Conservation (phyloP, 768 basidiomycete genomes). For the Rhizopogon vinicolor region DNA sequence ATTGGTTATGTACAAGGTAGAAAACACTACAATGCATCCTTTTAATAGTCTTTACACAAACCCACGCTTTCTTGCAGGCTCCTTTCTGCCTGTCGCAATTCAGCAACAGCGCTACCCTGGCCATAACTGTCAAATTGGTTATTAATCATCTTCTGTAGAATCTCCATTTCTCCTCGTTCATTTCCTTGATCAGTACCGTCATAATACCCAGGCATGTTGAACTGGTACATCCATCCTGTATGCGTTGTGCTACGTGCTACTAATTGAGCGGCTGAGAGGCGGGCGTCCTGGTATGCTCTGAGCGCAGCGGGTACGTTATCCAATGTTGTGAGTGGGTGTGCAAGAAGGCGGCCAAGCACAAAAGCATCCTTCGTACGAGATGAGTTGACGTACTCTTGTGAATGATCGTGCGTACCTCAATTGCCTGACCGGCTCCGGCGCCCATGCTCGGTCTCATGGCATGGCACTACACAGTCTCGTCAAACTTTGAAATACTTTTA, state of each 20-base stretch:
- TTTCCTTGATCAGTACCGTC: slow-evolving; percentile 2
- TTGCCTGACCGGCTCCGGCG: too few relatives aligned
- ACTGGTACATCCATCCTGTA: slow-evolving; percentile 7
- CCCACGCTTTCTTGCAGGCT: background rate
- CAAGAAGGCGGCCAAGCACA: too few relatives aligned
- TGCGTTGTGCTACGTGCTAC: too few relatives aligned
- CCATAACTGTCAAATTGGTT: slow-evolving; percentile 15
- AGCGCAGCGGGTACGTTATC: too few relatives aligned
- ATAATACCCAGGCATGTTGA: slow-evolving; percentile 7
- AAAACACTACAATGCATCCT: background rate
- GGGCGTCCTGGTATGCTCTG: too few relatives aligned
- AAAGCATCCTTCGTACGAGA: too few relatives aligned
- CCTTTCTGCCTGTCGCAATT: slow-evolving; percentile 8
- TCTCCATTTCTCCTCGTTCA: slow-evolving; percentile 3
- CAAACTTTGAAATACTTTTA: background rate
- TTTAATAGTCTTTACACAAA: background rate
- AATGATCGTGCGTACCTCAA: too few relatives aligned
- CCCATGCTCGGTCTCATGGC: background rate
- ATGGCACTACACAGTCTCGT: background rate
- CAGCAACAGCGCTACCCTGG: slow-evolving; percentile 4
- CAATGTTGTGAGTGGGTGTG: too few relatives aligned
- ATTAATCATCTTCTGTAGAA: slow-evolving; percentile 7
- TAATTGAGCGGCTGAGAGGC: too few relatives aligned
- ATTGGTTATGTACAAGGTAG: too few relatives aligned
- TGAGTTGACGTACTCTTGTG: too few relatives aligned